Percentiles rank a stretch among this genome's conserved stretches.
phyloP scores from a whole-genome alignment of 169 alveolate species.

The Miamiensis avidus region DNA sequence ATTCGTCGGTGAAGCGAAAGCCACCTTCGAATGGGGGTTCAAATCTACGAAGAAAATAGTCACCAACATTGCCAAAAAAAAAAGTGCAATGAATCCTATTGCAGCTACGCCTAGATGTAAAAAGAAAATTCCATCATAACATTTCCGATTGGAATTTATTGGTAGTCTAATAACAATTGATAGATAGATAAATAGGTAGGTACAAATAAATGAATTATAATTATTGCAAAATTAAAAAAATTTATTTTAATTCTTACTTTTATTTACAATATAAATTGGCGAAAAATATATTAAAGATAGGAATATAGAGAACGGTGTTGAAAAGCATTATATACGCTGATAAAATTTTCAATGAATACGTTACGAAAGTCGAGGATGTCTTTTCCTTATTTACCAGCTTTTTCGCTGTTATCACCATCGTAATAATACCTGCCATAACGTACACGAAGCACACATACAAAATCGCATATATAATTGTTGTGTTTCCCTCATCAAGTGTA shows the following conservation, averaged over 20 bases:
- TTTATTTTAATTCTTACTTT: background rate
- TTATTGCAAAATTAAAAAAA: too few species aligned
- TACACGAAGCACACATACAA: background rate
- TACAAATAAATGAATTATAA: too few species aligned
- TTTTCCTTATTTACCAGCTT: background rate
- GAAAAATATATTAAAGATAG: background rate
- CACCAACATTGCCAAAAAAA: slow-evolving; percentile 7
- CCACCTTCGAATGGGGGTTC: slow-evolving; percentile 17
- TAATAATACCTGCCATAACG: background rate
- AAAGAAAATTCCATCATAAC: slow-evolving; percentile 35
- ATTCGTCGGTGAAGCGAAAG: slow-evolving; percentile 36
- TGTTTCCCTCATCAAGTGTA: background rate
- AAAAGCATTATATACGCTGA: background rate
- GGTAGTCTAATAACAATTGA: background rate
- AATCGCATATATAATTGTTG: background rate
- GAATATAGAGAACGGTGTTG: background rate
- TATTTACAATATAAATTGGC: background rate
- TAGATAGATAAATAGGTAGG: too few species aligned
- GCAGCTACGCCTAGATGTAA: slow-evolving; percentile 16
- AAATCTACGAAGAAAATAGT: slow-evolving; percentile 23
- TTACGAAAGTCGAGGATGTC: background rate
- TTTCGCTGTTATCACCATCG: background rate
- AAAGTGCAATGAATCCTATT: slow-evolving; percentile 1
- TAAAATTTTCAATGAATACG: background rate
- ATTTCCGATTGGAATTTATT: background rate